Evolutionary conservation across 2,329 filamentous ascomycete genomes (phyloP).

Genomic region (Exophiala sideris): DNA sequence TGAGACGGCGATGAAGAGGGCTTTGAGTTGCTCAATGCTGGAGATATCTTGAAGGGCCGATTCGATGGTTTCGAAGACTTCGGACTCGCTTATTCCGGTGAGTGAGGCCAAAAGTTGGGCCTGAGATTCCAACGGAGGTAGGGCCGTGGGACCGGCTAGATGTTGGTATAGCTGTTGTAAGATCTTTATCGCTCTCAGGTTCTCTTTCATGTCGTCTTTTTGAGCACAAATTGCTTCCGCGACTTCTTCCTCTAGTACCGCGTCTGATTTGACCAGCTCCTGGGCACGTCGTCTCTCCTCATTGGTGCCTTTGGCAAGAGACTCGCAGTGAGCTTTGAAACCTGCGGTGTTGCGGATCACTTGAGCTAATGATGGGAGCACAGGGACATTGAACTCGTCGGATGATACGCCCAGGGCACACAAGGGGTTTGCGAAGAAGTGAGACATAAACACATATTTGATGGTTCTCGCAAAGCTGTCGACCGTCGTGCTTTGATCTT

Average conservation of each 20-base stretch:
- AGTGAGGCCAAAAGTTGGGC: constrained; percentile 10
- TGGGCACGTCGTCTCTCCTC: constrained; percentile 37
- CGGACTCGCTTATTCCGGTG: constrained; percentile 7
- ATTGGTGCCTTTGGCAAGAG: constrained; percentile 39
- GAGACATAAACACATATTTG: constrained; percentile 62
- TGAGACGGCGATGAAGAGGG: neutral
- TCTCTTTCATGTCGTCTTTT: constrained; percentile 27
- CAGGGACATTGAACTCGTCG: constrained; percentile 26
- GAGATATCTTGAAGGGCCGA: neutral
- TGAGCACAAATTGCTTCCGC: constrained; percentile 38
- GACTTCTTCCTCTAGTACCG: constrained; percentile 44
- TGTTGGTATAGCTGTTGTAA: constrained; percentile 9
- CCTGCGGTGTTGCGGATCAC: constrained; percentile 57
- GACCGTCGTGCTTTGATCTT: constrained; percentile 58
- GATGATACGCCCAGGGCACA: constrained; percentile 45
- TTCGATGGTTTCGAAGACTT: constrained; percentile 10
- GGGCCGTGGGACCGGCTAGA: neutral
- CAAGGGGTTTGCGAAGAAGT: constrained; percentile 60
- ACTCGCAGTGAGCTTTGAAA: constrained; percentile 43
- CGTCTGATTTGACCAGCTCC: constrained; percentile 50
- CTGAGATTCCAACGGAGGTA: constrained; percentile 6
- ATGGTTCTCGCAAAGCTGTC: constrained; percentile 53
- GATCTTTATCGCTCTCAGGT: constrained; percentile 6
- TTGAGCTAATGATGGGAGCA: constrained; percentile 45
- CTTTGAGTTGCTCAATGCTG: neutral